Evolutionary conservation across 2,329 filamentous ascomycete species (phyloP), one percentile per base, ranked within the genome.

Genomic region (Penicillium oxalicum): DNA sequence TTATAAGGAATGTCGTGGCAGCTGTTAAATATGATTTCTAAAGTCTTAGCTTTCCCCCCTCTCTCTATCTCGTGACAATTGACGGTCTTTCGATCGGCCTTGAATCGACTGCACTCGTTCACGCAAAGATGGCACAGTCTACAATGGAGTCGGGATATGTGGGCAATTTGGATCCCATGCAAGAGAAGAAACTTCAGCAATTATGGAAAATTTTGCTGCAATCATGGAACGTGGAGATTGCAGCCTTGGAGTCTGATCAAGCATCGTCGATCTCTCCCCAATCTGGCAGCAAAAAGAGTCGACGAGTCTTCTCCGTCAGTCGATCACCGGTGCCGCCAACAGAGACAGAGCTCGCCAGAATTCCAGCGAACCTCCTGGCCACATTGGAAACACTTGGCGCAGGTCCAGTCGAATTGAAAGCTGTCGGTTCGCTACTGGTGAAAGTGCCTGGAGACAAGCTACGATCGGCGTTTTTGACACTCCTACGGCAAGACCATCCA

Each of bases 401-500:
- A 7, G 48, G 39, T 2, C 40, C 52, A 13, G 34, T 18, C 9
- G 56, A 58, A 11, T 37, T 55, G 26, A 55, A 54, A 25, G 29
- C 43, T 1, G 59, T 55, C 55, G 59, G 27, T 52, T 59, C 63
- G 4, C 52, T 56, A 4, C 28, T 56, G 2, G 33, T 37, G 13
- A 52, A 68, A 62, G 49, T 61, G 46, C 40, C 60, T 53, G 56
- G 57, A 2, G 54, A 53, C 24, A 35, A 40, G 9, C 42, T 58
- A 2, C 52, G 52, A 9, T 35, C 38, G 37, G 40, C 56, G 56
- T 58, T 45, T 61, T 37, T 66, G 61, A 52, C 50, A 27, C 40
- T 57, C 8, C 47, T 61, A 40, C 62, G 58, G 40, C 54, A 58
- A 46, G 62, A 74, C 29, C 60, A 74, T 44, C 70, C 71, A 0